Evolutionary conservation across 495 filamentous ascomycete genomes (phyloP).

Genomic region (Penicillium pancosmium): DNA sequence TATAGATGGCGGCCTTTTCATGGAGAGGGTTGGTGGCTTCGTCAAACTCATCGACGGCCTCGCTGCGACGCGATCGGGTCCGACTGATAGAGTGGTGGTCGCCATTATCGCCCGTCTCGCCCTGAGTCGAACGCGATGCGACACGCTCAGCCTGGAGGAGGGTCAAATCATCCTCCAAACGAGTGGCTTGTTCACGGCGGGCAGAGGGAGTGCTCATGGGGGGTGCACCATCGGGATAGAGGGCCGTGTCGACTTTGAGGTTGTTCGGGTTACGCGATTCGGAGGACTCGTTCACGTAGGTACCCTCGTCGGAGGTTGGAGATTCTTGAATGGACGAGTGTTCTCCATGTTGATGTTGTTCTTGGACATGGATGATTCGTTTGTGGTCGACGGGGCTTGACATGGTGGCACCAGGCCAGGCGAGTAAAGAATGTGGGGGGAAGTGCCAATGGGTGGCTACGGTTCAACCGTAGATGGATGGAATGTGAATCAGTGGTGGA

Average conservation of each 20-base stretch:
- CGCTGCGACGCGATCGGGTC: constrained; percentile 52
- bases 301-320: constrained; percentile 42
- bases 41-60: constrained; percentile 83
- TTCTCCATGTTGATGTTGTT: constrained; percentile 28
- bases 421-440: constrained; percentile 30
- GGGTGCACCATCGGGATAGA: constrained; percentile 26
- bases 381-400: constrained; percentile 49
- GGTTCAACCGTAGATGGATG: constrained; percentile 12
- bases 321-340: constrained; percentile 26
- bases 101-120: constrained; percentile 35
- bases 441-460: constrained; percentile 7
- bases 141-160: constrained; percentile 81
- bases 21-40: constrained; percentile 73
- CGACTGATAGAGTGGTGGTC: constrained; percentile 50
- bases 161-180: constrained; percentile 82
- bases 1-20: constrained; percentile 68
- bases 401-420: constrained; percentile 52
- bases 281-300: constrained; percentile 37
- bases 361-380: constrained; percentile 22
- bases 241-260: constrained; percentile 40
- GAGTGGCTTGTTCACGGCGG: constrained; percentile 66
- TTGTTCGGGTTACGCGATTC: constrained; percentile 22
- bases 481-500: background rate
- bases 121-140: constrained; percentile 58
- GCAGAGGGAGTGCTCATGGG: constrained; percentile 51